Conservation (phyloP, 108 stramenopile species). For the Bacterosira constricta region DNA sequence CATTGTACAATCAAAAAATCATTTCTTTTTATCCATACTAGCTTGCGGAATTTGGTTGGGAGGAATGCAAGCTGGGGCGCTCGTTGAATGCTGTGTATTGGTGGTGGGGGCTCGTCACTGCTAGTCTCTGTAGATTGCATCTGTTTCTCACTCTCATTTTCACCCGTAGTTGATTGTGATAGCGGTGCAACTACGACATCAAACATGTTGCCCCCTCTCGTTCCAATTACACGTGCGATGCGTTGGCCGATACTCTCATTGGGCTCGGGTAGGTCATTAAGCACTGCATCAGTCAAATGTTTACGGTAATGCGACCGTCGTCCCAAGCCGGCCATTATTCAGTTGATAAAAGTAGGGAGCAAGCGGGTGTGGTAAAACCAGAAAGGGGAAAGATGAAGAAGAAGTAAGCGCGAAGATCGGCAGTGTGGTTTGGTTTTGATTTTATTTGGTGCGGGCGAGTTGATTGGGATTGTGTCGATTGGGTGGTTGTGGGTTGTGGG, state of each 20-base stretch:
- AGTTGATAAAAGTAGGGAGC: background rate
- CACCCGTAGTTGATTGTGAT: background rate
- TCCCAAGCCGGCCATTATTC: slow-evolving; percentile 62
- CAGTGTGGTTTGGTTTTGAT: no score
- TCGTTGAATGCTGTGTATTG: slow-evolving; percentile 9
- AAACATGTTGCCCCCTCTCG: slow-evolving; percentile 86
- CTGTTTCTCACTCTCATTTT: slow-evolving; percentile 1
- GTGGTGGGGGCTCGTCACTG: background rate
- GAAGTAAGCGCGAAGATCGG: no score
- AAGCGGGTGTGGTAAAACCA: background rate
- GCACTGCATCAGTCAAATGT: slow-evolving; percentile 82
- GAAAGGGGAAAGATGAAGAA: no score
- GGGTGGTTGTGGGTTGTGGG: no score
- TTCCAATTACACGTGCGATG: slow-evolving; percentile 81
- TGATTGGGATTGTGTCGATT: no score
- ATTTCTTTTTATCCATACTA: slow-evolving; percentile 96
- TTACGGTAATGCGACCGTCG: slow-evolving; percentile 86
- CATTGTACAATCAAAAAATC: slow-evolving; percentile 90
- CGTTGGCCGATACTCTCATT: slow-evolving; percentile 52
- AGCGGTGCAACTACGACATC: slow-evolving; percentile 63
- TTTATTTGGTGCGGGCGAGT: no score
- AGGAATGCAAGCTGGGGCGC: slow-evolving; percentile 83
- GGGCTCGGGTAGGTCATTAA: slow-evolving; percentile 79
- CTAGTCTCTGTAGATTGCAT: background rate
- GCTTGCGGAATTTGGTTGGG: slow-evolving; percentile 94